Evolutionary conservation across 495 filamentous ascomycete species (phyloP), one percentile per base, ranked within the genome.

Genomic region (Aspergillus bertholletiae): DNA sequence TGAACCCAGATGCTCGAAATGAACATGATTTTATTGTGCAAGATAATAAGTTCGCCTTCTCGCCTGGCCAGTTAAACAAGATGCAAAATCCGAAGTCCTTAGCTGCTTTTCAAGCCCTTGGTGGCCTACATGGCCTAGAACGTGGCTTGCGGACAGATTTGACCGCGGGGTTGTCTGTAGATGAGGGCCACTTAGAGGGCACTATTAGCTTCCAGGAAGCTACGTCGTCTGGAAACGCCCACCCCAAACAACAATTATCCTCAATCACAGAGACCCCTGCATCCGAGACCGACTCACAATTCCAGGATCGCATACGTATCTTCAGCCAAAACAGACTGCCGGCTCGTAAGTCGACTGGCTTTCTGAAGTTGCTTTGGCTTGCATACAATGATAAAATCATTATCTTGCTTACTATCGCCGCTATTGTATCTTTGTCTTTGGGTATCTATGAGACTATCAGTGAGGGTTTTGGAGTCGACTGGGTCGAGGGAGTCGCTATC

Each of bases 321-420:
- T 95, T 81, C 69, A 78, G 77, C 47, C 83, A 90, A 65, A 95
- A 95, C 60, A 69, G 82, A 48, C 65, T 95, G 20, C 90, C 90
- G 0, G 80, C 77, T 51, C 87, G 88, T 65, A 88, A 92, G 61
- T 81, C 86, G 26, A 87, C 89, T 53, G 84, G 74, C 40, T 79
- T 95, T 49, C 76, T 87, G 55, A 79, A 85, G 60, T 59, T 93
- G 30, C 85, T 92, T 64, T 95, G 89, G 89, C 85, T 87, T 62
- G 89, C 89, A 8, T 92, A 90, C 65, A 90, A 93, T 62, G 90
- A 95, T 71, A 90, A 90, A 56, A 88, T 95, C 20, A 75, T 95
- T 49, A 87, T 93, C 17, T 71, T 90, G 17, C 73, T 91, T 48
- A 88, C 86, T 12, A 75, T 81, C 30, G 88, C 88, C n/a, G 88